These are phyloP conservation scores for Eutrema salsugineum DNA, from an alignment of 441 rosid genomes.

Conservation along the genomic window DNA sequence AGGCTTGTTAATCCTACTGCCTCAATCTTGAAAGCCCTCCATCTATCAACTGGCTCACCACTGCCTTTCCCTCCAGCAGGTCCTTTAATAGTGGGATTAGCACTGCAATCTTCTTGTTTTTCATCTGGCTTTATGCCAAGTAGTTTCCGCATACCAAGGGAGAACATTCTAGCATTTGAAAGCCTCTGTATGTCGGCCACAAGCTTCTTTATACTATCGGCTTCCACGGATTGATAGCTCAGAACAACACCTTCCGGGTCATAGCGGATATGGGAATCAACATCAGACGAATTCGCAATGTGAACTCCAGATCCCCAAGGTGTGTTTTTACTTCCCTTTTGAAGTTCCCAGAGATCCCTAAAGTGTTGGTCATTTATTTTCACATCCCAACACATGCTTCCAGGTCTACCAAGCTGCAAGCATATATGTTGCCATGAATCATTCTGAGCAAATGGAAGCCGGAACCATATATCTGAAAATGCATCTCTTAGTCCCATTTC, in stretches of 20 bases:
- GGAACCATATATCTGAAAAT: constrained; percentile 94
- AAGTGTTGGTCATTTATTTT: constrained; percentile 96
- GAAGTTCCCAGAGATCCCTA: constrained; percentile 98
- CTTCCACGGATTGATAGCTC: constrained; percentile 90
- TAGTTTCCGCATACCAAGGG: constrained; percentile 92
- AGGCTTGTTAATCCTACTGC: constrained; percentile 94
- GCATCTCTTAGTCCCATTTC: constrained; percentile 75
- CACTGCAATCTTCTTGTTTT: constrained; percentile 59
- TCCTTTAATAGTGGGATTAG: constrained; percentile 50
- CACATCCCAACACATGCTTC: constrained; percentile 99
- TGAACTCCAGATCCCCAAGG: constrained; percentile 97
- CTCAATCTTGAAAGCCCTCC: constrained; percentile 93
- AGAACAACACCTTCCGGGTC: constrained; percentile 97
- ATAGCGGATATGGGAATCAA: constrained; percentile 90
- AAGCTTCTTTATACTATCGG: constrained; percentile 87
- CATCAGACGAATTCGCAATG: constrained; percentile 92
- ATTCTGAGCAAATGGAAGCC: constrained; percentile 76
- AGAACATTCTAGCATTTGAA: constrained; percentile 93
- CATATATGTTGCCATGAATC: constrained; percentile 95
- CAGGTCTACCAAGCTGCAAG: constrained; percentile 97
- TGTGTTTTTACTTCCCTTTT: constrained; percentile 72
- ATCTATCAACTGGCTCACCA: constrained; percentile 67
- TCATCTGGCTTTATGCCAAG: constrained; percentile 92
- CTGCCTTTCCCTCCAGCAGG: constrained; percentile 60
- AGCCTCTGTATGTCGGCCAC: constrained; percentile 95